Percentiles rank a stretch among this genome's conserved stretches.
Conservation (phyloP, 306 rosid species). For the Quercus agrifolia region DNA sequence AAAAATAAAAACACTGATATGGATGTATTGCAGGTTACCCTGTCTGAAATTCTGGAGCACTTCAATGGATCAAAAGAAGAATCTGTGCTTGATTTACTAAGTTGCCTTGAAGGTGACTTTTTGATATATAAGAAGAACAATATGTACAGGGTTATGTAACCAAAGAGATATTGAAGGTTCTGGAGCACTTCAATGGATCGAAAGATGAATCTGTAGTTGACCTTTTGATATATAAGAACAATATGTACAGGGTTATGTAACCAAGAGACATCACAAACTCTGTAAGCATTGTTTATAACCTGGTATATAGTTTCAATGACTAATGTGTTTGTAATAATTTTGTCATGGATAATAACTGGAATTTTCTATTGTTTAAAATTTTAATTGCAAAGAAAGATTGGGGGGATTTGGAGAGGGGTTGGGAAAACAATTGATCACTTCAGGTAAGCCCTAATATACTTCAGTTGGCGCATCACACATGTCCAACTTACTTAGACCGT, state of each 20-base stretch:
- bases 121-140: constrained; percentile 51
- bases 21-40: constrained; percentile 54
- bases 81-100: constrained; percentile 48
- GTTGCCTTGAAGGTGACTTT: constrained; percentile 65
- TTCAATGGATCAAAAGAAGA: constrained; percentile 59
- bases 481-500: no score
- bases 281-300: background rate
- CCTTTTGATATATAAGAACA: constrained; percentile 57
- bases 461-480: no score
- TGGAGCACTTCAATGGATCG: constrained; percentile 64
- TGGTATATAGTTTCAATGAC: background rate
- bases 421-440: no score
- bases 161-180: constrained; percentile 46
- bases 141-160: constrained; percentile 54
- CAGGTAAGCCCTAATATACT: no score
- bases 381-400: no score
- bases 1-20: constrained; percentile 3
- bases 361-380: no score
- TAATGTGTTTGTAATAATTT: no score
- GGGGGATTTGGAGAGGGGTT: no score
- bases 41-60: constrained; percentile 47
- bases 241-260: constrained; percentile 55
- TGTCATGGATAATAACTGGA: no score
- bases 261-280: background rate
- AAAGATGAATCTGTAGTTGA: constrained; percentile 49